These are phyloP conservation scores for Gaertneriomyces sp. DNA, from an alignment of 192 early-diverging fungal species.

Conservation along the genomic window DNA sequence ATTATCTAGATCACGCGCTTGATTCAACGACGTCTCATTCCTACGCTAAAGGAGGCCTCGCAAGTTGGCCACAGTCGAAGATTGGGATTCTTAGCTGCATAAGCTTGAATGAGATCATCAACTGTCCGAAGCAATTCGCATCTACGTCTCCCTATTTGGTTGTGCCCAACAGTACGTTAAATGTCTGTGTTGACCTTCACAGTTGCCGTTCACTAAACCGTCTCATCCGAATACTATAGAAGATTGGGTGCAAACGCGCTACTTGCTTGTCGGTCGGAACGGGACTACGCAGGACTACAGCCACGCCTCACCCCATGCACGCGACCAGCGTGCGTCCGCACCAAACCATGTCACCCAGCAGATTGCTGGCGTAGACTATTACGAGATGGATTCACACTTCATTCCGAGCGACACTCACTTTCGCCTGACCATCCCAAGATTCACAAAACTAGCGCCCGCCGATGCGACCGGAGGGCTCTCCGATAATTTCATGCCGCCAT, in stretches of 20 bases:
- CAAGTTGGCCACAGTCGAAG: conserved; percentile 31
- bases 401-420: conserved; percentile 11
- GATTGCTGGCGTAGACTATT: conserved; percentile 1
- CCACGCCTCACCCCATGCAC: not conserved
- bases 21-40: conserved; percentile 14
- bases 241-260: conserved; percentile 31
- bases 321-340: not conserved
- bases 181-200: too few species aligned
- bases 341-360: not conserved
- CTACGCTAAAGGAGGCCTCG: conserved; percentile 9
- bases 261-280: conserved; percentile 9
- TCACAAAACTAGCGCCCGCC: too few species aligned
- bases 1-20: conserved; percentile 34
- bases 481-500: too few species aligned
- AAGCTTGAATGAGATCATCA: conserved; percentile 45
- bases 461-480: too few species aligned
- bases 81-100: conserved; percentile 35
- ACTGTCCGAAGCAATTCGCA: conserved; percentile 34
- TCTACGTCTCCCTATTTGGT: conserved; percentile 39
- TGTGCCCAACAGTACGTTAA: conserved; percentile 18
- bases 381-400: conserved; percentile 2
- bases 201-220: not conserved
- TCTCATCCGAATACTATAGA: not conserved
- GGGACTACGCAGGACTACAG: not conserved
- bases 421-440: not conserved